Evolutionary conservation across 169 alveolate genomes (phyloP).

Genomic region (Babesia divergens): DNA sequence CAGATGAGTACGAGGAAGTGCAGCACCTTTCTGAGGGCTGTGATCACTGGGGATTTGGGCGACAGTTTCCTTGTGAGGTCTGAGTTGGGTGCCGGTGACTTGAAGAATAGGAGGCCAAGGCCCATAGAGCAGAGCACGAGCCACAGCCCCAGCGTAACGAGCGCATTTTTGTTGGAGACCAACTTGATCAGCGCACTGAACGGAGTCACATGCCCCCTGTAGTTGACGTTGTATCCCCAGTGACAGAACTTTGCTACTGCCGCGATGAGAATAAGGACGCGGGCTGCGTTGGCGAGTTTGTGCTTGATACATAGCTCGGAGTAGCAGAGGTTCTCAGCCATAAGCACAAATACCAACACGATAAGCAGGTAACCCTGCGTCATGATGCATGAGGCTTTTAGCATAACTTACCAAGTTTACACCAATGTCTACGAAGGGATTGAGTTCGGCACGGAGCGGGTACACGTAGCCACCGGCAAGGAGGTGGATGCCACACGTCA

Average conservation of each 20-base stretch:
- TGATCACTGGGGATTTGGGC: constrained; percentile 2
- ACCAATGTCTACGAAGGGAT: constrained; percentile 1
- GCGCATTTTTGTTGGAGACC: background rate
- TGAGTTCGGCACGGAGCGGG: background rate
- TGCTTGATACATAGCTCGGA: constrained; percentile 10
- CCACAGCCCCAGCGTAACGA: constrained; percentile 11
- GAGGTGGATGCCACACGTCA: background rate
- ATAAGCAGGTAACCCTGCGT: constrained; percentile 9
- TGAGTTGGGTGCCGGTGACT: background rate
- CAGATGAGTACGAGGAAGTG: constrained; percentile 26
- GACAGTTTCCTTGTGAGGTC: background rate
- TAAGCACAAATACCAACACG: background rate
- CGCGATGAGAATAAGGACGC: background rate
- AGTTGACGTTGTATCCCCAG: constrained; percentile 12
- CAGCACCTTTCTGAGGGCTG: constrained; percentile 18
- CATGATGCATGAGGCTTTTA: background rate
- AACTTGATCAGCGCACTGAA: background rate
- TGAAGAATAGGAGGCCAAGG: background rate
- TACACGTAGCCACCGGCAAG: background rate
- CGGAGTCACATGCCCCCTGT: background rate
- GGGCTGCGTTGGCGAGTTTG: background rate
- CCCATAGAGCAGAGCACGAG: background rate
- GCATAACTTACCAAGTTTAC: background rate
- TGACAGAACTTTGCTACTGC: background rate
- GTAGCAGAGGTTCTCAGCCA: background rate